Conservation (phyloP, 1,139 yeast species). For the Pichia sp. region DNA sequence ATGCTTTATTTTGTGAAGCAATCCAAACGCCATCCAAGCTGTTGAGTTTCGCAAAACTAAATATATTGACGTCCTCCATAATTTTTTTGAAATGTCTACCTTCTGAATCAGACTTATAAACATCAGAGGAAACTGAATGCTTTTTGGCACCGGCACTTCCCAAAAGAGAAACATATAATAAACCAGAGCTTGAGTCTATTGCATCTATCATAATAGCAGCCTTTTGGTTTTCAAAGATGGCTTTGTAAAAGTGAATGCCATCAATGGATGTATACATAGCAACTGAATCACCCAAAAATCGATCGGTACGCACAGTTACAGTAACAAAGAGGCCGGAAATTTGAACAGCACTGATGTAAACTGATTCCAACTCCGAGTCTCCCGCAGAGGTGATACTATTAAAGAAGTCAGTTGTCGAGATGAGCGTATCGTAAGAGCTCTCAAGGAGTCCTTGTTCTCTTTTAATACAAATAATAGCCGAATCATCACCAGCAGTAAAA, state of each 20-base stretch:
- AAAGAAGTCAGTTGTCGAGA: constrained; percentile 50
- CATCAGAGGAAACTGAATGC: constrained; percentile 26
- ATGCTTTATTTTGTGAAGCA: constrained; percentile 24
- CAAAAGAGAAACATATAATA: constrained; percentile 46
- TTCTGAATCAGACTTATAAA: constrained; percentile 55
- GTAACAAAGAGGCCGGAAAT: constrained; percentile 46
- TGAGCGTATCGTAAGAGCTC: constrained; percentile 34
- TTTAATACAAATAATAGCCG: constrained; percentile 42
- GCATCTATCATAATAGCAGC: constrained; percentile 39
- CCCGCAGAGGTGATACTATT: constrained; percentile 28
- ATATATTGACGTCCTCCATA: constrained; percentile 33
- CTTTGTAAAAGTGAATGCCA: constrained; percentile 40
- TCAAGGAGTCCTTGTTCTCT: constrained; percentile 37
- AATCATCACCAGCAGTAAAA: constrained; percentile 33
- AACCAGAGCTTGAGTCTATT: constrained; percentile 47
- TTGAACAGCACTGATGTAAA: constrained; percentile 37
- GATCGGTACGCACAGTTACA: constrained; percentile 42
- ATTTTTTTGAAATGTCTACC: constrained; percentile 49
- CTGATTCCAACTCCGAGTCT: constrained; percentile 17
- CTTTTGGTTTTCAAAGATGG: constrained; percentile 39
- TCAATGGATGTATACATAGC: constrained; percentile 52
- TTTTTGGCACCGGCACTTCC: constrained; percentile 23
- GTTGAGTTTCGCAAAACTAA: constrained; percentile 41
- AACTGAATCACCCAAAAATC: constrained; percentile 34
- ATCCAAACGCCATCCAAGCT: constrained; percentile 69